Evolutionary conservation across 2,329 filamentous ascomycete genomes (phyloP).

Genomic region (Colletotrichum spaethianum): DNA sequence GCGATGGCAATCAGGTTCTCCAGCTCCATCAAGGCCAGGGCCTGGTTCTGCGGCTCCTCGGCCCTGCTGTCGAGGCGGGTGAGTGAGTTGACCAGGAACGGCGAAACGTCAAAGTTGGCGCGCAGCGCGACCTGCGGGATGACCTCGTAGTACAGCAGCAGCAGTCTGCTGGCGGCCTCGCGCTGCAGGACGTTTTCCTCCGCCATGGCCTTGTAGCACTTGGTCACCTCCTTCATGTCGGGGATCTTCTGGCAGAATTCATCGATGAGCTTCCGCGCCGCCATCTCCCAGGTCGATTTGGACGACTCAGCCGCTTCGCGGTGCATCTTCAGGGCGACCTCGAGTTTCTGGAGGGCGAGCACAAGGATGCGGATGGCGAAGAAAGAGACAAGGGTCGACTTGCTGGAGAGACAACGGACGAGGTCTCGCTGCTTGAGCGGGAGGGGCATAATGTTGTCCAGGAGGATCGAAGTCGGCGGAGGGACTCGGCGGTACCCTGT

Average conservation of each 20-base stretch:
- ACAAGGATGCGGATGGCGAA: constrained; percentile 87
- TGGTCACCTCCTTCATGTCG: constrained; percentile 84
- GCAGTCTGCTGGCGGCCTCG: constrained; percentile 82
- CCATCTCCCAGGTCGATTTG: constrained; percentile 76
- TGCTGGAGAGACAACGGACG: constrained; percentile 82
- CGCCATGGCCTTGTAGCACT: constrained; percentile 78
- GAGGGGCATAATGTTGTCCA: constrained; percentile 89
- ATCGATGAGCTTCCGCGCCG: constrained; percentile 75
- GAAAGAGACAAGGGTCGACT: constrained; percentile 84
- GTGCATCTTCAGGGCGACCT: constrained; percentile 73
- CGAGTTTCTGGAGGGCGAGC: constrained; percentile 84
- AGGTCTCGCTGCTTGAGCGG: constrained; percentile 86
- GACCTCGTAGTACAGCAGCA: constrained; percentile 88
- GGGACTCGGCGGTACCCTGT: constrained; percentile 76
- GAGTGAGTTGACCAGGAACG: constrained; percentile 79
- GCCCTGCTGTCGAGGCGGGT: constrained; percentile 70
- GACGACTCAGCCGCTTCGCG: constrained; percentile 57
- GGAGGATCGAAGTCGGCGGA: constrained; percentile 82
- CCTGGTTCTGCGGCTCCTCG: constrained; percentile 63
- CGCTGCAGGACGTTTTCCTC: constrained; percentile 81
- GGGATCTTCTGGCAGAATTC: constrained; percentile 86
- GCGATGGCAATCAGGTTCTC: constrained; percentile 87
- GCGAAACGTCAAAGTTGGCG: constrained; percentile 90
- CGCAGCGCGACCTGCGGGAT: constrained; percentile 84
- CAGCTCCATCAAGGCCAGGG: constrained; percentile 79